Base-by-base conservation (phyloP, 768 basidiomycete species). In the Hygrophoropsis aurantiaca region DNA sequence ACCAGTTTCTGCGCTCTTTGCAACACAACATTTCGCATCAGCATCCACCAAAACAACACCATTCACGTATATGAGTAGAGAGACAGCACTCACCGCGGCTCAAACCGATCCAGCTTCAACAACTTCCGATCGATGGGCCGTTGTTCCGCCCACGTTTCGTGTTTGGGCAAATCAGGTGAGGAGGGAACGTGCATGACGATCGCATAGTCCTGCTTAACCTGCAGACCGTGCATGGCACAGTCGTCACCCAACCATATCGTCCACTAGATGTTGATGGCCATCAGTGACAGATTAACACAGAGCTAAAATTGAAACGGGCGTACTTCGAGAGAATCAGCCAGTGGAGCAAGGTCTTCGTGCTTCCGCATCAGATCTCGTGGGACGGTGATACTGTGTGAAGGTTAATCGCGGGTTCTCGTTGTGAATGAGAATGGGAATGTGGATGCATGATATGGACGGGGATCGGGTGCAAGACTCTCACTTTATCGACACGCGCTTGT, bases 231-330 rank as follows among this genome's bases (percentile, higher is more conserved):
- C 34, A 54, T 25, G 0, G 47, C 51, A 26, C 59, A 56, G 15
- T 61, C 54, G 42, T 62, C 49, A 20, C 26, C 60, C 6, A 61
- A 10, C 60, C 60, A 62, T 18, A 27, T 33, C 9, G 52, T 53
- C 56, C 52, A 62, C 60, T 62, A 30, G 18, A 25, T 5, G 4
- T 13, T 1, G 20, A n/a, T n/a, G n/a, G n/a, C n/a, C n/a, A n/a
- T 60, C 3, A 46, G 25, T 19, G 3, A 8, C n/a, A 11, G 13
- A 23, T 4, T 13, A 11, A 38, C 16, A 16, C 16, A n/a, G 36
- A 1, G 0, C 11, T 33, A 21, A 1, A 9, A 1, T 11, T 3
- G 16, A 15, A 4, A 37, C 5, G 2, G 9, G 40, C 59, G 11
- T 46, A 62, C 60, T 9, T 30, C 48, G 5, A 42, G 19, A 3